phyloP scores from a whole-genome alignment of 2,329 filamentous ascomycete genomes.

The Apiospora phragmitis region DNA sequence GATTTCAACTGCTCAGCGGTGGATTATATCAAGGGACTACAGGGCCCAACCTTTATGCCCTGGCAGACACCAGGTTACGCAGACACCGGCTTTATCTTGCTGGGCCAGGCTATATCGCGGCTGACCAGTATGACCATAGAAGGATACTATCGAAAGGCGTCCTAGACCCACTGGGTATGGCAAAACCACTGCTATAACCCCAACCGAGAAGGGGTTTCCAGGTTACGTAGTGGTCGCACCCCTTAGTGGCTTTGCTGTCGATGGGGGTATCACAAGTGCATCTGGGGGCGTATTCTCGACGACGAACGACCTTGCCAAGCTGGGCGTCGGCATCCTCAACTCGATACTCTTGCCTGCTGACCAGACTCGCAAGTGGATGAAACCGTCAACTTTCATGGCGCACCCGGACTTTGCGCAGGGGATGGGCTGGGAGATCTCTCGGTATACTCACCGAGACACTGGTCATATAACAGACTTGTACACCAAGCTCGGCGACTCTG shows the following conservation, averaged over 20 bases:
- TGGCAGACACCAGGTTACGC: conserved; percentile 26
- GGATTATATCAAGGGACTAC: conserved; percentile 27
- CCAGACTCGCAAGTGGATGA: conserved; percentile 40
- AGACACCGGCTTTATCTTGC: conserved; percentile 27
- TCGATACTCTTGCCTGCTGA: conserved; percentile 34
- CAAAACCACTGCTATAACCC: conserved; percentile 20
- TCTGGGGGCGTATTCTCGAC: conserved; percentile 36
- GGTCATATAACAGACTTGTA: conserved; percentile 35
- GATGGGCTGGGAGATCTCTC: conserved; percentile 39
- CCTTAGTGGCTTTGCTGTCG: conserved; percentile 11
- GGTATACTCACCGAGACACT: conserved; percentile 21
- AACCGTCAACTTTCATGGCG: conserved; percentile 39
- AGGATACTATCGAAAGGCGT: conserved; percentile 22
- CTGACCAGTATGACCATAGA: conserved; percentile 20
- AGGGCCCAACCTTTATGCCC: conserved; percentile 23
- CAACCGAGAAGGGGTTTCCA: conserved; percentile 17
- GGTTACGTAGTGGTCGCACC: conserved; percentile 22
- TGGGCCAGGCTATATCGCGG: conserved; percentile 24
- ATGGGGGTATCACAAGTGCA: conserved; percentile 20
- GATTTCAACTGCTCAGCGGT: conserved; percentile 20
- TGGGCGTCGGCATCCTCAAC: conserved; percentile 40
- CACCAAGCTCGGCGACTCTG: conserved; percentile 33
- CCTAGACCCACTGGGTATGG: conserved; percentile 24
- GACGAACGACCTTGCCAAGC: conserved; percentile 34
- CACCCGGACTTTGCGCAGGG: conserved; percentile 34